Evolutionary conservation across 768 basidiomycete genomes (phyloP).

Genomic region (Xerocomus potaroensis): DNA sequence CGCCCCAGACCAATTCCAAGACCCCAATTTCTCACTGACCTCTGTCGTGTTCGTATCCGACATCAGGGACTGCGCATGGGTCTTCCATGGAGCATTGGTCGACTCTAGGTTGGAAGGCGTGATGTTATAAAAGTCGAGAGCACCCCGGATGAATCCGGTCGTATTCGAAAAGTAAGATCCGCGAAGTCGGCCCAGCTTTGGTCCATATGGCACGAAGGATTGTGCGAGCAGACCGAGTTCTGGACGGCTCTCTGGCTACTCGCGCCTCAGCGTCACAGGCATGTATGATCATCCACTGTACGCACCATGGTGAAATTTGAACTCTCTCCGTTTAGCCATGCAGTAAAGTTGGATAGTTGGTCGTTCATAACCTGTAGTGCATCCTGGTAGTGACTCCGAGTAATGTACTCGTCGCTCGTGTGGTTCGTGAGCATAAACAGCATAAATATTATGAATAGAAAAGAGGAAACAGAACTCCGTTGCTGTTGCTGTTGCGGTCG

Average conservation of each 20-base stretch:
- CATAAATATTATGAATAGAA: conserved; percentile 70
- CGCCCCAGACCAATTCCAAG: conserved; percentile 69
- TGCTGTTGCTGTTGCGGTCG: conserved; percentile 30
- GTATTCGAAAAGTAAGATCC: conserved; percentile 71
- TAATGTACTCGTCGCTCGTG: conserved; percentile 61
- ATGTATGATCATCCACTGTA: too few relatives aligned
- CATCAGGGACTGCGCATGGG: conserved; percentile 48
- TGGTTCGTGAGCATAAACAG: conserved; percentile 79
- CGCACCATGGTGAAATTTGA: conserved; percentile 65
- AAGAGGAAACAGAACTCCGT: conserved; percentile 64
- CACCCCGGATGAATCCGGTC: conserved; percentile 74
- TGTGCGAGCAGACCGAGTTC: conserved; percentile 45
- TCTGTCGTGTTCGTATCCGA: conserved; percentile 47
- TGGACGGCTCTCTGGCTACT: conserved; percentile 45
- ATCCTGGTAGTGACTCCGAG: conserved; percentile 63
- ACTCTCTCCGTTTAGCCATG: conserved; percentile 66
- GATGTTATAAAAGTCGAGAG: conserved; percentile 60
- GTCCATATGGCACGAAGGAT: conserved; percentile 43
- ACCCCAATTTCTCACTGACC: conserved; percentile 43
- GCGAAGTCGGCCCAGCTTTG: conserved; percentile 38
- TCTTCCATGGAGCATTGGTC: conserved; percentile 42
- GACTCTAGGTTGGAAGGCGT: conserved; percentile 43
- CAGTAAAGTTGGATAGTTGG: conserved; percentile 68
- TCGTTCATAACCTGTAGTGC: conserved; percentile 52
- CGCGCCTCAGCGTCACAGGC: conserved; percentile 3